Evolutionary conservation across 2,329 filamentous ascomycete genomes (phyloP).

Genomic region (Fusarium chuoi): DNA sequence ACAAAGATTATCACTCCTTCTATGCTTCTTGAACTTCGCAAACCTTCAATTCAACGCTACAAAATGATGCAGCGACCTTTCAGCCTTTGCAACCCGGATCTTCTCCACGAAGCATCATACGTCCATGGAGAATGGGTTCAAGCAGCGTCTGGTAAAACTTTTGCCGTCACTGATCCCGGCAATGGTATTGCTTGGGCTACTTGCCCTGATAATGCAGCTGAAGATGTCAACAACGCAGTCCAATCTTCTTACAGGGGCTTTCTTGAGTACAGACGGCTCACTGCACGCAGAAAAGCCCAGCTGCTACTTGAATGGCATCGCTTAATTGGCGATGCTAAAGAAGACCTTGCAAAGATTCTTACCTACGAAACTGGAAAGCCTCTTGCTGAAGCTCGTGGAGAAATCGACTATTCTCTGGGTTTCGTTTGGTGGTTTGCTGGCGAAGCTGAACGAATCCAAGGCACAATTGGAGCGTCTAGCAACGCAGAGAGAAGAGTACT

Average conservation of each 20-base stretch:
- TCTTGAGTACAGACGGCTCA: not conserved
- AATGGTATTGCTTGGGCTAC: not conserved
- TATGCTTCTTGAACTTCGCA: not conserved
- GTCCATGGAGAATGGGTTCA: not conserved
- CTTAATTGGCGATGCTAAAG: constrained; percentile 47
- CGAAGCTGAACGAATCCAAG: constrained; percentile 55
- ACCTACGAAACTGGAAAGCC: constrained; percentile 64
- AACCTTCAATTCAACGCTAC: not conserved
- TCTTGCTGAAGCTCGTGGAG: constrained; percentile 62
- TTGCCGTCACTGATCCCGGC: not conserved
- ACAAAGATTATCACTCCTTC: not conserved
- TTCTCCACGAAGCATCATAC: not conserved
- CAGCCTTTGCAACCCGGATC: too few species aligned
- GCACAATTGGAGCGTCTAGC: constrained; percentile 66
- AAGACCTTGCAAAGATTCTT: constrained; percentile 53
- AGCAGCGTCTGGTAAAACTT: not conserved
- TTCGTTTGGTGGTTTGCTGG: constrained; percentile 68
- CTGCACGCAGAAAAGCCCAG: constrained; percentile 45
- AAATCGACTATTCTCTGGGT: constrained; percentile 64
- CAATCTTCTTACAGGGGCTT: not conserved
- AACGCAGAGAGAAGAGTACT: constrained; percentile 64
- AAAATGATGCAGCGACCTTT: not conserved
- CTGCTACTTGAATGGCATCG: constrained; percentile 50
- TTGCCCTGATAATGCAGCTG: not conserved
- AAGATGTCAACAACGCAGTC: not conserved